Evolutionary conservation across 768 basidiomycete species (phyloP), one percentile per base, ranked within the genome.

Genomic region (Pleurotus platypus): DNA sequence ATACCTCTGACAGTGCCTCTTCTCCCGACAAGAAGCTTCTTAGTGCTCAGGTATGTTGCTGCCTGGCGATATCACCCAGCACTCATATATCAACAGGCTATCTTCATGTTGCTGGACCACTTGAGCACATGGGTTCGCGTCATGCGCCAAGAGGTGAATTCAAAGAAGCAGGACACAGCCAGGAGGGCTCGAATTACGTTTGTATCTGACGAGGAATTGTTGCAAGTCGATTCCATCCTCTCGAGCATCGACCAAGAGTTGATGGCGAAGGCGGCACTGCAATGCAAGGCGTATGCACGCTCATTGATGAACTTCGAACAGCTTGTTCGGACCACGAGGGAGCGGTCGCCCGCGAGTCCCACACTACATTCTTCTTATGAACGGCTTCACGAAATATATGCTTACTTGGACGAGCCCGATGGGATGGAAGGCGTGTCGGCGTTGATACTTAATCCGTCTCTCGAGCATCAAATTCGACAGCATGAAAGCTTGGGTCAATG

Each of bases 361-460:
- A 80, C 89, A 35, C 73, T 92, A 2, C 78, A 90, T 49, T 73
- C 72, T 15, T 83, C 91, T 66, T 98, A 93, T 67, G 97, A 98
- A 64, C 84, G 86, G 15, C 75, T 99, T 5, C 97, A 99, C 63
- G 89, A 97, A 70, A 95, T 98, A 59, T 99, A 99, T 69, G 89
- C 96, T 11, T 84, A 94, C 57, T 78, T 99, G 5, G 94, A 99
- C 68, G 94, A 99, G 69, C 97, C 97, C 0, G 97, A 99, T 71
- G 97, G 97, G 13, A 99, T 99, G 97, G 95, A 98, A 72, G 97
- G 97, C 0, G 81, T 98, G 30, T 97, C 97, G 0, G 85, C 90
- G 5, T 73, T 90, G 63, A 90, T 98, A 56, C 72, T 98, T 11
- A 85, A 90, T 0, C 97, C 97, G 0, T 91, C 92, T 2, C 70